These are phyloP conservation scores for Sorghum bicolor DNA, from an alignment of 176 grass and related monocot species.

Conservation along the genomic window DNA sequence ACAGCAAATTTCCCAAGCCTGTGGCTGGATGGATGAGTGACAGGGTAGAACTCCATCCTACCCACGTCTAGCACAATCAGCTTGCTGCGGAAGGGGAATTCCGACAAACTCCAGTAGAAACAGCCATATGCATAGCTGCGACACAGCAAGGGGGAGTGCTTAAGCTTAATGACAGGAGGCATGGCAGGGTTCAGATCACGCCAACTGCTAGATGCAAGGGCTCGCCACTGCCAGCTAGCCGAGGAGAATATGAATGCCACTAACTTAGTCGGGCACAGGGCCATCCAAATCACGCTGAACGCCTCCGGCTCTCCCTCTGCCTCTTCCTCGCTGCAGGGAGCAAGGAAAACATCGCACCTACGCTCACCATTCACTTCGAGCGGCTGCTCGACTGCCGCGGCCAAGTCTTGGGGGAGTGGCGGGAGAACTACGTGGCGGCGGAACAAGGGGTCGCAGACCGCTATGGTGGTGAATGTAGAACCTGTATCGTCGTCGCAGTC, in stretches of 20 bases:
- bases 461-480: background rate
- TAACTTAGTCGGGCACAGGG: conserved; percentile 17
- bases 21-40: background rate
- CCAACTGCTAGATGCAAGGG: background rate
- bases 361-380: background rate
- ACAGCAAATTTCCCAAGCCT: background rate
- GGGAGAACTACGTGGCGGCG: background rate
- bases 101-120: conserved; percentile 19
- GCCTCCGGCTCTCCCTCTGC: background rate
- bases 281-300: conserved; percentile 29
- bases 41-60: conserved; percentile 31
- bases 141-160: background rate
- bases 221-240: background rate
- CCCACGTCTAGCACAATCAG: conserved; percentile 17
- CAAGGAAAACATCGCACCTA: conserved; percentile 30
- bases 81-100: background rate
- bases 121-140: background rate
- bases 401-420: background rate
- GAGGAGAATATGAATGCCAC: conserved; percentile 16
- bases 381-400: background rate
- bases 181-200: background rate
- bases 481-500: background rate
- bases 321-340: background rate
- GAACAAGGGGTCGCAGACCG: conserved; percentile 37
- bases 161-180: background rate